Evolutionary conservation across 78 protist genomes (phyloP), one percentile per base, ranked within the genome.

Genomic region (Polysphondylium violaceum): DNA sequence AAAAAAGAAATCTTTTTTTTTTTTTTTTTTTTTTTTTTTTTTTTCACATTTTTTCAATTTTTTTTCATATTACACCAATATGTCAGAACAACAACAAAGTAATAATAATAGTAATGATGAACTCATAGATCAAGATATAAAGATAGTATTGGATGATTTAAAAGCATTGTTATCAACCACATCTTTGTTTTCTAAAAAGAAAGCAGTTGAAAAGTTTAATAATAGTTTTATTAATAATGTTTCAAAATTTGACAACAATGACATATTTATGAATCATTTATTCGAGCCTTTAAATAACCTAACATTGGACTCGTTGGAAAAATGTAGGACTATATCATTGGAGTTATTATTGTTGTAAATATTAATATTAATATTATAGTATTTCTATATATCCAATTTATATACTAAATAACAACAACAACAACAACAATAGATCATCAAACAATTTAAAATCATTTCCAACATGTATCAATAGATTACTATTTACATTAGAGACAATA

Each of bases 321-420:
- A 68, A 72, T 58, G 81, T 44, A 69, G 78, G 51, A 71, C 59
- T 0, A n/a, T 72, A 3, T 31, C 76, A 35, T 47, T 74, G 36
- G 50, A 53, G 8, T 27, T 51, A 38, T 74, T 74, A 47, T 56
- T 56, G 25, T 50, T 56, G 83, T 56, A 56, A 31, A 9, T 55
- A 74, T 50, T 60, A 27, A 4, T 56, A 56, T 12, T 56, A 31
- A 31, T 23, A 31, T 6, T 21, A 72, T 3, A 51, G 17, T 11
- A 33, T 1, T n/a, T 1, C 9, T 29, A 29, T 7, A 69, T 38
- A 44, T 40, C 2, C 9, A 50, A 44, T 21, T 40, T 29, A 3
- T 21, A 36, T 9, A 36, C 11, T 64, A 21, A 11, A 11, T 64
- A 36, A 36, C 1, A 1, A 69, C 23, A 69, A 44, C 25, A 8